A percentile compares a stretch with the other conserved stretches of the same genome.
Conservation (phyloP, 805 yeast species). For the Myxozyma udenii region DNA sequence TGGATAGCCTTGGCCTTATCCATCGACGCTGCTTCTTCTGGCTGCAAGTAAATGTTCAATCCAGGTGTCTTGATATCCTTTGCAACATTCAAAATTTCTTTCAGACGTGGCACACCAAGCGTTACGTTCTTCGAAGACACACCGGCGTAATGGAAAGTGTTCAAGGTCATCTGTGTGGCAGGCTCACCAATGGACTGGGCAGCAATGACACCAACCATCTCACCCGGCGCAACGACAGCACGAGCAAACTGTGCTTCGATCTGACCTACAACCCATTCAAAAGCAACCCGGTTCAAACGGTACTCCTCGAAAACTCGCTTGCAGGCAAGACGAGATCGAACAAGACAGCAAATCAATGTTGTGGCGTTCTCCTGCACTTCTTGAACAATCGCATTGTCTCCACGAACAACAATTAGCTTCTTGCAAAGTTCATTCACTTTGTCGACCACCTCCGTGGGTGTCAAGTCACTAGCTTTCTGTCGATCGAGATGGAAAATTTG, state of each 20-base stretch:
- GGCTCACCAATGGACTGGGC: constrained; percentile 99
- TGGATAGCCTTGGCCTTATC: constrained; percentile 93
- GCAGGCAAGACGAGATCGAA: constrained; percentile 87
- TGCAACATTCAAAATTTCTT: constrained; percentile 97
- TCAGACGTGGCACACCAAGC: constrained; percentile 94
- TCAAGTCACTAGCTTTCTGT: constrained; percentile 83
- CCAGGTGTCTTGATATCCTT: constrained; percentile 99
- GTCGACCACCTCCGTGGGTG: constrained; percentile 71
- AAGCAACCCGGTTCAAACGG: constrained; percentile 76
- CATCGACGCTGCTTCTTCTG: constrained; percentile 78
- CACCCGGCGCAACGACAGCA: constrained; percentile 93
- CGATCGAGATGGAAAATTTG: constrained; percentile 94
- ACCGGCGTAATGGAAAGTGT: constrained; percentile 98
- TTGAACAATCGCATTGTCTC: constrained; percentile 62
- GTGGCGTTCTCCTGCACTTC: constrained; percentile 96
- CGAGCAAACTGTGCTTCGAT: constrained; percentile 90
- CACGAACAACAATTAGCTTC: constrained; percentile 75
- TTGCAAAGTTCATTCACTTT: constrained; percentile 68
- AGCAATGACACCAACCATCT: constrained; percentile 96
- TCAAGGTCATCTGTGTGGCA: constrained; percentile 95
- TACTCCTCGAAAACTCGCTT: constrained; percentile 91
- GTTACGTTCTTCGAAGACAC: constrained; percentile 95
- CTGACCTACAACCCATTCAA: constrained; percentile 95
- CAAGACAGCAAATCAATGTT: constrained; percentile 79
- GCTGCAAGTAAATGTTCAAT: constrained; percentile 83